Evolutionary conservation across 257 asterid species (phyloP).

Genomic region (Gentiana straminea): DNA sequence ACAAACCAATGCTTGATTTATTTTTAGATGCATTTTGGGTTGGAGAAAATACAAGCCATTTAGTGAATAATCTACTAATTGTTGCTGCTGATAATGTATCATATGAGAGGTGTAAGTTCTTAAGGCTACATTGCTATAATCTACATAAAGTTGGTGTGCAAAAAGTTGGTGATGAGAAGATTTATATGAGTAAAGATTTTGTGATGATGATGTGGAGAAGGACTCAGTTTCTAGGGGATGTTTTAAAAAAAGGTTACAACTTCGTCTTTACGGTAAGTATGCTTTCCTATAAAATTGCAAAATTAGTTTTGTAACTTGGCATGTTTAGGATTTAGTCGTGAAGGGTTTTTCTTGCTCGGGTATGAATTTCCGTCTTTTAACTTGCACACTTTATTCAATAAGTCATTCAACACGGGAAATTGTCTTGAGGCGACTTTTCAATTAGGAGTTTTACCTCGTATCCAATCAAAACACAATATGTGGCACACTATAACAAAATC

Average conservation of each 20-base stretch:
- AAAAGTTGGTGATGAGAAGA: conserved; percentile 27
- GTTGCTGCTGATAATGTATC: conserved; percentile 40
- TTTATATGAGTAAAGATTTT: conserved; percentile 26
- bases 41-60: conserved; percentile 27
- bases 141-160: conserved; percentile 35
- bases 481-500: no score
- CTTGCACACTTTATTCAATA: no score
- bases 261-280: conserved; percentile 34
- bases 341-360: no score
- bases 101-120: conserved; percentile 31
- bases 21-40: conserved; percentile 48
- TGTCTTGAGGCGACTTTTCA: no score
- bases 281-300: not conserved
- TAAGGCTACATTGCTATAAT: conserved; percentile 35
- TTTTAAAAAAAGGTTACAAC: conserved; percentile 25
- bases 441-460: no score
- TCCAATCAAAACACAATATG: no score
- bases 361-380: no score
- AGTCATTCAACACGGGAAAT: no score
- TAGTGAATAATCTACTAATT: conserved; percentile 22
- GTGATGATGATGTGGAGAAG: conserved; percentile 33
- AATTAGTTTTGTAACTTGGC: no score
- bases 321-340: not conserved
- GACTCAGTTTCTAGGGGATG: conserved; percentile 20
- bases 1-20: conserved; percentile 37